phyloP scores from a whole-genome alignment of 2,329 filamentous ascomycete species.

The Ascomycota sp. region DNA sequence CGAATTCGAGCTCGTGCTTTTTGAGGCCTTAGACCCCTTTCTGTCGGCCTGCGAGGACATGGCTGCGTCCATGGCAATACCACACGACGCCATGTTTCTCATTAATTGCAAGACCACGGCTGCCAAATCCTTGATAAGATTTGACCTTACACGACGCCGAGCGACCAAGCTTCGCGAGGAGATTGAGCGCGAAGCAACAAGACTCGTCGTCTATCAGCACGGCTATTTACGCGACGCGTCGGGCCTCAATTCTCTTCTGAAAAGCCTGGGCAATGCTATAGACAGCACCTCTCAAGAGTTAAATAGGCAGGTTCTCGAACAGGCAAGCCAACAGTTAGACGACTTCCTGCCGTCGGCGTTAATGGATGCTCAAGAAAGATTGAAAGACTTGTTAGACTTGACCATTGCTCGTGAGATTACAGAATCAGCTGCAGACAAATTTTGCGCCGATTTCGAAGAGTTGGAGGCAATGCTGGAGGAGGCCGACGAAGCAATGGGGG shows the following conservation, averaged over 20 bases:
- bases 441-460: constrained; percentile 63
- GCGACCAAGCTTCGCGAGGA: constrained; percentile 31
- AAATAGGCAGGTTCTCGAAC: constrained; percentile 28
- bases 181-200: constrained; percentile 30
- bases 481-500: constrained; percentile 13
- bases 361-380: constrained; percentile 70
- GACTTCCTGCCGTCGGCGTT: constrained; percentile 80
- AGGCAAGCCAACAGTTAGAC: constrained; percentile 57
- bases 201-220: constrained; percentile 45
- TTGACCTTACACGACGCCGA: constrained; percentile 39
- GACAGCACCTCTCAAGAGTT: constrained; percentile 17
- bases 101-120: constrained; percentile 48
- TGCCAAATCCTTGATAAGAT: constrained; percentile 29
- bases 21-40: constrained; percentile 70
- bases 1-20: constrained; percentile 53
- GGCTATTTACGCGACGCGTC: constrained; percentile 52
- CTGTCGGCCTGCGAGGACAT: constrained; percentile 52
- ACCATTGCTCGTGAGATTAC: constrained; percentile 52
- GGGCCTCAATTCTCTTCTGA: constrained; percentile 43
- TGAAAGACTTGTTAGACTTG: constrained; percentile 52
- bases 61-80: constrained; percentile 33
- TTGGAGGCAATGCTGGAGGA: constrained; percentile 27
- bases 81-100: constrained; percentile 43
- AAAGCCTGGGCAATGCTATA: constrained; percentile 21
- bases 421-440: constrained; percentile 59